phyloP scores from a whole-genome alignment of 2,329 filamentous ascomycete species.

The Fusarium mexicanum region DNA sequence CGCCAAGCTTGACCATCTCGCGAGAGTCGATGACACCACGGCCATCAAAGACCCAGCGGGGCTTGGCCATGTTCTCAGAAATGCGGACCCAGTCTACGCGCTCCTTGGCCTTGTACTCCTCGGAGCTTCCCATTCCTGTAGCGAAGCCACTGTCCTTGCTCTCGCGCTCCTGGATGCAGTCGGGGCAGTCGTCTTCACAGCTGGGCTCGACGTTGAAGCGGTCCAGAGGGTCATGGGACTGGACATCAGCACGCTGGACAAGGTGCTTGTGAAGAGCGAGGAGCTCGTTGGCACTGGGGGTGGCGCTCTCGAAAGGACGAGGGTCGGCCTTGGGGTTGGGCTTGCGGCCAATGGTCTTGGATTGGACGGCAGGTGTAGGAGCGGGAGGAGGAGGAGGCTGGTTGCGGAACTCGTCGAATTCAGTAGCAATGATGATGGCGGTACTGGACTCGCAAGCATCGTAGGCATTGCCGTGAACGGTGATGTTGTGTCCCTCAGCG shows the following conservation, averaged over 20 bases:
- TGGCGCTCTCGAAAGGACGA: constrained; percentile 53
- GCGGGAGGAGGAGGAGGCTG: constrained; percentile 48
- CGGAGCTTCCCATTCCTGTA: constrained; percentile 55
- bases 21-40: constrained; percentile 61
- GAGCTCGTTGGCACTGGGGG: constrained; percentile 57
- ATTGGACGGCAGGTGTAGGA: constrained; percentile 39
- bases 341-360: constrained; percentile 49
- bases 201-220: constrained; percentile 57
- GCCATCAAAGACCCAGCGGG: constrained; percentile 67
- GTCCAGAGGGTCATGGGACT: constrained; percentile 55
- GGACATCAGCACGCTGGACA: constrained; percentile 45
- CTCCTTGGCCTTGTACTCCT: constrained; percentile 58
- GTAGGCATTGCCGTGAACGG: constrained; percentile 59
- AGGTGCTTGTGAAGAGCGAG: constrained; percentile 60
- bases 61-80: constrained; percentile 60
- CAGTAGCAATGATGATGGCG: constrained; percentile 64
- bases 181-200: constrained; percentile 59
- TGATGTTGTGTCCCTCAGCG: constrained; percentile 55
- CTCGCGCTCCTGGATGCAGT: constrained; percentile 57
- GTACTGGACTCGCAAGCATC: constrained; percentile 60
- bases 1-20: constrained; percentile 60
- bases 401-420: constrained; percentile 65
- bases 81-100: constrained; percentile 63
- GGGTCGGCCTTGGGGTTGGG: constrained; percentile 57
- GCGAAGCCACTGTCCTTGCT: constrained; percentile 51